Percentiles rank a stretch among this genome's conserved stretches.
Conservation (phyloP, 148 eudicot genomes). For the Rhododendron vialii region DNA sequence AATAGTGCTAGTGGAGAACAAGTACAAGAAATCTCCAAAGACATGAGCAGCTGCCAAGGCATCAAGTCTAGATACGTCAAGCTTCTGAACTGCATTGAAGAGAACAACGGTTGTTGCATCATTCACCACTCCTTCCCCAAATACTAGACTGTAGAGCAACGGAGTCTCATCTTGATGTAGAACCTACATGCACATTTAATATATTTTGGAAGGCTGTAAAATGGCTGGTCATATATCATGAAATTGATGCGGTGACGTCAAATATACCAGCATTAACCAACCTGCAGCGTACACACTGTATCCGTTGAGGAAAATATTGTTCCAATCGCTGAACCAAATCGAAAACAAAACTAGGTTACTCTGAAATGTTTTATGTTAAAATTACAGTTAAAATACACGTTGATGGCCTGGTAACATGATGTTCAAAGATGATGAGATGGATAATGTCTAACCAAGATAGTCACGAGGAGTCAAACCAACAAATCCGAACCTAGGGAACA, state of each 20-base stretch:
- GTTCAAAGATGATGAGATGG: background rate
- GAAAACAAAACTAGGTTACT: slow-evolving; percentile 7
- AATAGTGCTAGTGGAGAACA: slow-evolving; percentile 77
- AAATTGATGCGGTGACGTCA: background rate
- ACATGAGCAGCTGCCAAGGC: slow-evolving; percentile 54
- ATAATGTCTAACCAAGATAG: slow-evolving; percentile 53
- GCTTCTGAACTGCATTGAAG: slow-evolving; percentile 90
- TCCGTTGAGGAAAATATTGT: slow-evolving; percentile 95
- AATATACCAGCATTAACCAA: slow-evolving; percentile 18
- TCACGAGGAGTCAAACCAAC: slow-evolving; percentile 59
- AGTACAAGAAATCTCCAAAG: slow-evolving; percentile 68
- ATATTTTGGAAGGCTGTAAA: background rate
- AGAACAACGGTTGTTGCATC: slow-evolving; percentile 98
- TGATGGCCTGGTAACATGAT: background rate
- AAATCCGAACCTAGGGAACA: slow-evolving; percentile 67
- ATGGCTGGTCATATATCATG: background rate
- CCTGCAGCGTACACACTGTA: slow-evolving; percentile 98
- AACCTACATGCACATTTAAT: slow-evolving; percentile 36
- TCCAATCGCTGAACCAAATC: slow-evolving; percentile 62
- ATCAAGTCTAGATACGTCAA: slow-evolving; percentile 50
- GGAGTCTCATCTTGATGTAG: slow-evolving; percentile 97
- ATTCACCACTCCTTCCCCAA: slow-evolving; percentile 98
- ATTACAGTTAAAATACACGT: background rate
- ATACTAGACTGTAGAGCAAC: slow-evolving; percentile 83
- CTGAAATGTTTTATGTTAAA: background rate